Conservation (phyloP, 306 rosid species). For the Dryas octopetala region DNA sequence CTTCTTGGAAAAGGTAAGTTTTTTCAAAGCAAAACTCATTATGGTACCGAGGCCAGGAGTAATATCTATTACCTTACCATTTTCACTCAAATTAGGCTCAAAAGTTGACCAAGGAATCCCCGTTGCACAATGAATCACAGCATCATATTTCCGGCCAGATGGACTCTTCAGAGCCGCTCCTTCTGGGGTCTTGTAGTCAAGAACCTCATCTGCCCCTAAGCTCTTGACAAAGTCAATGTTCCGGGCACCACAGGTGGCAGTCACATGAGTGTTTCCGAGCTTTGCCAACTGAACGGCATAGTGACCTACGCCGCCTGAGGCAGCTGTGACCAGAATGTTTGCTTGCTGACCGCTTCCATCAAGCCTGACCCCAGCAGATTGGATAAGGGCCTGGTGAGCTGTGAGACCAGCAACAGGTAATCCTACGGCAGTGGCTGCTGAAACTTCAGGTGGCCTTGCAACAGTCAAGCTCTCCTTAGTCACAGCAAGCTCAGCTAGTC, state of each 20-base stretch:
- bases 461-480: slow-evolving; percentile 48
- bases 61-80: slow-evolving; percentile 73
- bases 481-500: slow-evolving; percentile 62
- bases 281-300: slow-evolving; percentile 81
- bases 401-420: slow-evolving; percentile 72
- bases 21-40: slow-evolving; percentile 49
- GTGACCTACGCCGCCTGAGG: slow-evolving; percentile 88
- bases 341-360: slow-evolving; percentile 44
- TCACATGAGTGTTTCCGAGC: slow-evolving; percentile 76
- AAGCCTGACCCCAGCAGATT: slow-evolving; percentile 60
- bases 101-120: slow-evolving; percentile 72
- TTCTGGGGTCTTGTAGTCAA: slow-evolving; percentile 72
- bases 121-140: slow-evolving; percentile 63
- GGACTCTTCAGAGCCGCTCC: slow-evolving; percentile 72
- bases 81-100: slow-evolving; percentile 60
- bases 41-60: slow-evolving; percentile 44
- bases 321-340: slow-evolving; percentile 78
- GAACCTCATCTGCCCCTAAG: slow-evolving; percentile 82
- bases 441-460: slow-evolving; percentile 48
- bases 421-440: slow-evolving; percentile 53
- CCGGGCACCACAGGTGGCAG: slow-evolving; percentile 81
- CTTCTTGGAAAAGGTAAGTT: slow-evolving; percentile 67
- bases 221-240: slow-evolving; percentile 58
- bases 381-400: slow-evolving; percentile 66
- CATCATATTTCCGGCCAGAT: slow-evolving; percentile 67